Base-by-base conservation (phyloP, 768 basidiomycete species). In the Phanerodontia chrysosporium region DNA sequence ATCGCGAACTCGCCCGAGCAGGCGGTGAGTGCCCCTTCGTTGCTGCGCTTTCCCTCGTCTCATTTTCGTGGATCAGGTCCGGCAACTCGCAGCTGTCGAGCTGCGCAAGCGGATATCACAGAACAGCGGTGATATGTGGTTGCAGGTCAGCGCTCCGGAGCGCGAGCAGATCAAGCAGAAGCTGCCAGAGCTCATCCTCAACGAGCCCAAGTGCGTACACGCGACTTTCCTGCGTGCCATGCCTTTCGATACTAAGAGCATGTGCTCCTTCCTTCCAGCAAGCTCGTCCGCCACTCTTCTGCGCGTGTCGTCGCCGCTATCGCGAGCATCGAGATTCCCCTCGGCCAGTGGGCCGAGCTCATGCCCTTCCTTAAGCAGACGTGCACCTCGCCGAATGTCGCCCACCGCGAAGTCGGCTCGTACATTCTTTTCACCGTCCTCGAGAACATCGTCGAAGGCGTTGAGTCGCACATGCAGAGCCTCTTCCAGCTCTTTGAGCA, bases 31-130 rank as follows among this genome's bases (percentile, higher is more conserved):
- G 24, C 10, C 58, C 24, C 30, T 22, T 49, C 49, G 8, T 51
- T 42, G 32, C 27, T 49, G 51, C 42, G 55, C 42, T 16, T 60
- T 58, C 51, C 9, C 45, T 45, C 57, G 65, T 54, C 39, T 54
- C 35, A 16, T 42, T 5, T 42, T 51, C 53, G 14, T 24, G 49
- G 14, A 8, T 53, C 24, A 99, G 95, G 86, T 98, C 62, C 91
- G 95, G 61, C 97, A 99, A 84, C 83, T 99, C 22, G 92, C 95
- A 49, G 95, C 95, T 8, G 95, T 98, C 57, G 97, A 99, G 75
- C 80, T 98, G 71, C 83, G 96, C 66, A 99, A 99, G 80, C 90
- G 96, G 58, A 84, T 98, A 60, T 72, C 80, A 27, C 82, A 85
- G 70, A 87, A 87, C 66, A 90, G 88, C 64, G 90, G 89, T 51